Percentiles rank a stretch among this genome's conserved stretches.
These are phyloP conservation scores for Tulasnella sp. DNA, from an alignment of 768 basidiomycete species.

Conservation along the genomic window DNA sequence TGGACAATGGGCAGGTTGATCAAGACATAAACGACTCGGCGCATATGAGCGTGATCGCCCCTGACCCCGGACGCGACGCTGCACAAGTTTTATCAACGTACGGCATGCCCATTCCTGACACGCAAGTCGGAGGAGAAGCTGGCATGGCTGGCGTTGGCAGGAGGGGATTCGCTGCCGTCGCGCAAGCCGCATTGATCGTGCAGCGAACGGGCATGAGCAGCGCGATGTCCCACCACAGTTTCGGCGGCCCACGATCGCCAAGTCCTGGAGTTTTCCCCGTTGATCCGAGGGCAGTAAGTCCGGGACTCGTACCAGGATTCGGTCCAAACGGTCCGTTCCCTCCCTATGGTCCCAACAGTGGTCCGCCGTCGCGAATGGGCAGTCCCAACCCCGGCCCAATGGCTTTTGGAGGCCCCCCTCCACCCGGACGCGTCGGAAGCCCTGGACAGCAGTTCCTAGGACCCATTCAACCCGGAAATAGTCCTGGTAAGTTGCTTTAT, in stretches of 20 bases:
- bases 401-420: background rate
- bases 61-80: conserved; percentile 7
- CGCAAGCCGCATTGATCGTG: conserved; percentile 33
- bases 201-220: conserved; percentile 11
- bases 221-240: conserved; percentile 24
- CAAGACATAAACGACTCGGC: conserved; percentile 29
- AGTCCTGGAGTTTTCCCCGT: conserved; percentile 42
- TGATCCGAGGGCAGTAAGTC: conserved; percentile 39
- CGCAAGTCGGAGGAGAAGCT: conserved; percentile 36
- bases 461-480: background rate
- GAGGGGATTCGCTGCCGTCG: conserved; percentile 41
- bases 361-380: background rate
- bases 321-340: conserved; percentile 10
- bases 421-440: background rate
- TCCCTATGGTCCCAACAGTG: background rate
- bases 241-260: conserved; percentile 35
- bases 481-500: conserved; percentile 16
- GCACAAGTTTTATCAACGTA: conserved; percentile 14
- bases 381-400: background rate
- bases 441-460: conserved; percentile 13
- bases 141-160: conserved; percentile 45
- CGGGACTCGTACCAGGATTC: conserved; percentile 4
- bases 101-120: conserved; percentile 31
- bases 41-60: conserved; percentile 32
- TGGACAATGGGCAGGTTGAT: conserved; percentile 45